These are phyloP conservation scores for Plasmodium malariae DNA, from an alignment of 169 alveolate species.

Conservation along the genomic window DNA sequence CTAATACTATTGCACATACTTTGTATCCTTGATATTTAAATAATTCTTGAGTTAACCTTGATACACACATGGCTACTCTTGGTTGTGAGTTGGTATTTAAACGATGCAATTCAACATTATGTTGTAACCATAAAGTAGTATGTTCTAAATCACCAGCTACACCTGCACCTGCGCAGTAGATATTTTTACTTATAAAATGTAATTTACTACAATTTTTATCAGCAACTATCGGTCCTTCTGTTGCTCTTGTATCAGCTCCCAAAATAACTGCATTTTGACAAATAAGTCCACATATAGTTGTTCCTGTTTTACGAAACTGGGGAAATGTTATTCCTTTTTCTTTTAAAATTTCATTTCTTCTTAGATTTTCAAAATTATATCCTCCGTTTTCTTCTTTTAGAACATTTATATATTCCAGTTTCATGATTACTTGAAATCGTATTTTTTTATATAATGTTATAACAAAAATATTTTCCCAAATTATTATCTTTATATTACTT, in stretches of 20 bases:
- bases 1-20: slow-evolving; percentile 97
- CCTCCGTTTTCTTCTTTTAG: slow-evolving; percentile 77
- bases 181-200: slow-evolving; percentile 96
- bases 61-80: slow-evolving; percentile 93
- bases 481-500: too few relatives aligned
- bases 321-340: slow-evolving; percentile 74
- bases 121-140: slow-evolving; percentile 92
- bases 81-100: slow-evolving; percentile 92
- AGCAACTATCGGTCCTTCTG: slow-evolving; percentile 96
- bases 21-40: slow-evolving; percentile 96
- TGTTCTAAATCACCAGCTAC: slow-evolving; percentile 98
- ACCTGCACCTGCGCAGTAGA: slow-evolving; percentile 99
- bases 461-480: too few relatives aligned
- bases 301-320: slow-evolving; percentile 91
- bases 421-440: slow-evolving; percentile 55
- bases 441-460: too few relatives aligned
- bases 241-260: slow-evolving; percentile 99
- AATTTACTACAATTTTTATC: slow-evolving; percentile 97
- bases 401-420: slow-evolving; percentile 69
- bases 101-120: slow-evolving; percentile 94
- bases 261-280: slow-evolving; percentile 96
- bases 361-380: slow-evolving; percentile 68
- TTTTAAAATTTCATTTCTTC: slow-evolving; percentile 70
- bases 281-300: slow-evolving; percentile 98
- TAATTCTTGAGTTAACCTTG: slow-evolving; percentile 91